Evolutionary conservation across 805 yeast species (phyloP), one percentile per base, ranked within the genome.

Genomic region (Pichia deserticola): DNA sequence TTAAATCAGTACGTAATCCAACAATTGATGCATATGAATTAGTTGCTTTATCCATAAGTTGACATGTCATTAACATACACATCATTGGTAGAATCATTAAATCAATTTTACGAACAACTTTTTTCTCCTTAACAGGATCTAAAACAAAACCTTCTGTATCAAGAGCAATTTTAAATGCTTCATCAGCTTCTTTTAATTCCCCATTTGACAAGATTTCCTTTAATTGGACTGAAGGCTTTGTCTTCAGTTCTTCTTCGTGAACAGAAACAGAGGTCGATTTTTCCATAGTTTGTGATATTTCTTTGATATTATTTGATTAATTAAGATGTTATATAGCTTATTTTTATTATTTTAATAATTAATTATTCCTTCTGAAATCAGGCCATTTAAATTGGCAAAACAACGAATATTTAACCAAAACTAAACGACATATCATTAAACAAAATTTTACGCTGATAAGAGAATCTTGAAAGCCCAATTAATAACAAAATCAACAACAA

Each of bases 11-110:
- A 46, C 65, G 65, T 39, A 77, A 54, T 11, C 78, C 79, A 54
- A 73, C 67, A 42, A 76, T 64, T 5, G 78, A 71, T 5, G 79
- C 79, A 54, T 70, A 72, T 12, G 73, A 61, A 29, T 68, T 63
- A 10, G 75, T 65, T 15, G 66, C 61, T 52, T 76, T 76, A 57
- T 75, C 79, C 62, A 74, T 54, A 5, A 63, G 51, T 49, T 63
- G 66, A 12, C 56, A 50, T 48, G 66, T 60, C 51, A 61, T 62
- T 12, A 65, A 53, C 6, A 55, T 37, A 47, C 60, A 55, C n/a
- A 67, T 49, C 11, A 67, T 46, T 32, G 68, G 71, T 52, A 72
- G 52, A 51, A 71, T 51, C 44, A 64, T 57, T 46, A 44, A 49
- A 56, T 72, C 75, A 25, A 71, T 53, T 53, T 67, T 71, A 45